These are phyloP conservation scores for Hemileccinum rubropunctum DNA, from an alignment of 768 basidiomycete genomes.

Conservation along the genomic window DNA sequence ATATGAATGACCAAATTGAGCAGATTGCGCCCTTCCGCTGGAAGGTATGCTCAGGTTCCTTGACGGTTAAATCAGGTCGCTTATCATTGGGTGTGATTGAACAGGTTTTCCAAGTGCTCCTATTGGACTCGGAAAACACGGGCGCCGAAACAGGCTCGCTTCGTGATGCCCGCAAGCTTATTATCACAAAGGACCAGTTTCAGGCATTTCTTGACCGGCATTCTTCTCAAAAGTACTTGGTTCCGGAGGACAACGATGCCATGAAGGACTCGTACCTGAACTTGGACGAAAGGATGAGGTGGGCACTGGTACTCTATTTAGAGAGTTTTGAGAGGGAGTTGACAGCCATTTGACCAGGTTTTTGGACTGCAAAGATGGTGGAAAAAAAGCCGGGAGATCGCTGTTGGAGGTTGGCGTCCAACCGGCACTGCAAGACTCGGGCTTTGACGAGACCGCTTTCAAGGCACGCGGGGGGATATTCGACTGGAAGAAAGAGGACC, in stretches of 20 bases:
- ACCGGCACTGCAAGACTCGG: constrained; percentile 32
- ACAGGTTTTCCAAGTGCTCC: constrained; percentile 37
- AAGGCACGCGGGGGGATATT: constrained; percentile 33
- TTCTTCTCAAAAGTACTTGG: constrained; percentile 27
- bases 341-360: constrained; percentile 19
- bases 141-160: constrained; percentile 29
- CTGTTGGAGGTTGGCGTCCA: constrained; percentile 36
- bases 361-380: constrained; percentile 35
- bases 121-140: constrained; percentile 37
- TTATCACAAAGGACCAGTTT: constrained; percentile 36
- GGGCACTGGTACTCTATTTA: background rate
- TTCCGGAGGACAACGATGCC: constrained; percentile 37
- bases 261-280: constrained; percentile 42
- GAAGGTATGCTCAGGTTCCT: constrained; percentile 29
- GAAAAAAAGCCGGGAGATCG: constrained; percentile 24
- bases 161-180: constrained; percentile 34
- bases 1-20: constrained; percentile 38
- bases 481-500: constrained; percentile 31
- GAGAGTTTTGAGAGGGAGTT: background rate
- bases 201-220: constrained; percentile 36
- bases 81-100: constrained; percentile 12
- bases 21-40: constrained; percentile 36
- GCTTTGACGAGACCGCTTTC: constrained; percentile 34
- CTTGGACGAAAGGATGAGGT: constrained; percentile 41
- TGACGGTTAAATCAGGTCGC: background rate